Evolutionary conservation across 371 early-diverging fungal species (phyloP).

Genomic region (Syncephalis plumigaleata): DNA sequence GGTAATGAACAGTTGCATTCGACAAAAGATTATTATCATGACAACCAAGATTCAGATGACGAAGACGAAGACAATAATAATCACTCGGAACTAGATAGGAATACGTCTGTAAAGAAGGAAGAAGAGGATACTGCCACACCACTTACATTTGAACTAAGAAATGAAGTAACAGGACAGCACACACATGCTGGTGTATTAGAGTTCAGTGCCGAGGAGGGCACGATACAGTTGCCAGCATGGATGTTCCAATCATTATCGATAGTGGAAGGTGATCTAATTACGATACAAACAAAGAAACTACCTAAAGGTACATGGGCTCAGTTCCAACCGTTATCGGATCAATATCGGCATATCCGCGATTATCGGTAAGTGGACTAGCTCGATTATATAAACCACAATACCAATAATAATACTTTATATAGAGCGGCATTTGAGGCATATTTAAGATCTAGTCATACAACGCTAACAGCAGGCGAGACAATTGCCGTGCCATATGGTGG

Average conservation of each 20-base stretch:
- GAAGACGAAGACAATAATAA: too few species aligned
- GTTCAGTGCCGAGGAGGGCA: slow-evolving; percentile 36
- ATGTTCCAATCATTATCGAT: slow-evolving; percentile 24
- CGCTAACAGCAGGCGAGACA: slow-evolving; percentile 46
- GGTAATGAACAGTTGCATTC: too few species aligned
- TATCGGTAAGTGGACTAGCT: slow-evolving; percentile 17
- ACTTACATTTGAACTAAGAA: slow-evolving; percentile 41
- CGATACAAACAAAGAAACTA: slow-evolving; percentile 26
- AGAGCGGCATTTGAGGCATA: slow-evolving; percentile 55
- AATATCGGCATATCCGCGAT: slow-evolving; percentile 43
- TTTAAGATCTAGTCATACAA: slow-evolving; percentile 50
- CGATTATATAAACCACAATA: background rate
- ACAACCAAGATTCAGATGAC: too few species aligned
- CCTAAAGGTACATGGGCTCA: slow-evolving; percentile 53
- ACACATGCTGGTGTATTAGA: slow-evolving; percentile 62
- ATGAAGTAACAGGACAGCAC: slow-evolving; percentile 18
- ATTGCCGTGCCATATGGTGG: slow-evolving; percentile 38
- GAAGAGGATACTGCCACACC: slow-evolving; percentile 21
- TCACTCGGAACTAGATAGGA: too few species aligned
- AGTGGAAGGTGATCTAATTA: slow-evolving; percentile 18
- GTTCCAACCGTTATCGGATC: slow-evolving; percentile 37
- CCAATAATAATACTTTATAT: background rate
- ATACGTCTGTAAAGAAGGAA: too few species aligned
- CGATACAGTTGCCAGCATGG: slow-evolving; percentile 37
- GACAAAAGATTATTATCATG: too few species aligned